A percentile compares a stretch with the other conserved stretches of the same genome.
phyloP scores from a whole-genome alignment of 2,329 filamentous ascomycete species.

The Penicillium capsulatum region DNA sequence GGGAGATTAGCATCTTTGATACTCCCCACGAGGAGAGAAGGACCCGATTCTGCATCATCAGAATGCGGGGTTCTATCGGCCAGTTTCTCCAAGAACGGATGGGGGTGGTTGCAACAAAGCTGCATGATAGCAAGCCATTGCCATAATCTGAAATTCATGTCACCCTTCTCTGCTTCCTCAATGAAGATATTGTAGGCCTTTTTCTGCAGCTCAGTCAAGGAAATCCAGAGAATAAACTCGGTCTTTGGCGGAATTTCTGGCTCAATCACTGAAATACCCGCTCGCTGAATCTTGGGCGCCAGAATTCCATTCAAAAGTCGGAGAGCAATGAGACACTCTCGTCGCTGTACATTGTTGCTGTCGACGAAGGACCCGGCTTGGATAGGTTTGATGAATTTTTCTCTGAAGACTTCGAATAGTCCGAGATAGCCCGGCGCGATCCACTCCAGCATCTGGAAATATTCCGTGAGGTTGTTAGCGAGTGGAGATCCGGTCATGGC shows the following conservation, averaged over 20 bases:
- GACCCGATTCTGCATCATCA: constrained; percentile 13
- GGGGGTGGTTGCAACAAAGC: constrained; percentile 58
- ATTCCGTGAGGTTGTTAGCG: constrained; percentile 78
- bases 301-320: constrained; percentile 67
- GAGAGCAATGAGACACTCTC: constrained; percentile 62
- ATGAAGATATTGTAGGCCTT: constrained; percentile 58
- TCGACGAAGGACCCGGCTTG: constrained; percentile 65
- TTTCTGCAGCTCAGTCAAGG: constrained; percentile 63
- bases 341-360: constrained; percentile 54
- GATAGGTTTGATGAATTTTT: constrained; percentile 70
- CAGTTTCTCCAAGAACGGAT: constrained; percentile 50
- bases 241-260: constrained; percentile 67
- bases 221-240: constrained; percentile 76
- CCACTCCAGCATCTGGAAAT: constrained; percentile 85
- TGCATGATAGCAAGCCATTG: constrained; percentile 52
- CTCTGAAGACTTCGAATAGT: constrained; percentile 60
- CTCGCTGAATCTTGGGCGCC: constrained; percentile 71
- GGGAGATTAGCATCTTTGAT: constrained; percentile 40
- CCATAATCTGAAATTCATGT: constrained; percentile 47
- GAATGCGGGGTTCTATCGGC: constrained; percentile 32
- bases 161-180: constrained; percentile 32
- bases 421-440: constrained; percentile 76
- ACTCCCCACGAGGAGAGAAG: constrained; percentile 24
- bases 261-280: constrained; percentile 63
- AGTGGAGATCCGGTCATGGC: constrained; percentile 84